phyloP scores from a whole-genome alignment of 164 flowering plant genomes.

The Hamamelis virginiana region DNA sequence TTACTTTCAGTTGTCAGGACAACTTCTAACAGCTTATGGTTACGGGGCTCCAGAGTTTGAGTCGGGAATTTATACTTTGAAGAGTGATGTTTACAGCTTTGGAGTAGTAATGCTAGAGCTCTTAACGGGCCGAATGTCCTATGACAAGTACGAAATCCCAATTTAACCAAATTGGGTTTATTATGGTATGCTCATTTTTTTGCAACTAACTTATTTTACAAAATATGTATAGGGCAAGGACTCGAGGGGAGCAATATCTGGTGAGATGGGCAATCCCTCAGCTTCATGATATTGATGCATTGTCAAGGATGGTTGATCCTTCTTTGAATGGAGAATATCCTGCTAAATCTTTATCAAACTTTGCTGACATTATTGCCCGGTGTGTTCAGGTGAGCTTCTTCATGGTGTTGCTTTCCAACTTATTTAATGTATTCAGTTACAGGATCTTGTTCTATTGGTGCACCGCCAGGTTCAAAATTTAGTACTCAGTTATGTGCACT shows the following conservation, averaged over 20 bases:
- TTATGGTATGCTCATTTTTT: background rate
- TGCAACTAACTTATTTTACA: background rate
- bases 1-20: conserved; percentile 72
- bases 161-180: background rate
- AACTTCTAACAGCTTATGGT: conserved; percentile 62
- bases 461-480: background rate
- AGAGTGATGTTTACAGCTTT: conserved; percentile 96
- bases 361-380: conserved; percentile 83
- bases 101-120: conserved; percentile 97
- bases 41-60: conserved; percentile 92
- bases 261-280: conserved; percentile 95
- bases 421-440: background rate
- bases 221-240: conserved; percentile 40
- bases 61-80: conserved; percentile 66
- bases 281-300: conserved; percentile 91
- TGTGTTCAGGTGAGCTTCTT: conserved; percentile 73
- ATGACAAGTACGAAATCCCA: conserved; percentile 58
- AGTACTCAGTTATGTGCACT: background rate
- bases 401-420: background rate
- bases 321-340: conserved; percentile 70
- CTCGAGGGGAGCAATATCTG: conserved; percentile 75
- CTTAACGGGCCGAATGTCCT: conserved; percentile 79
- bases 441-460: background rate
- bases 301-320: conserved; percentile 94
- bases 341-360: conserved; percentile 78